These are phyloP conservation scores for Alternaria solani DNA, from an alignment of 2,329 filamentous ascomycete species.

Conservation along the genomic window DNA sequence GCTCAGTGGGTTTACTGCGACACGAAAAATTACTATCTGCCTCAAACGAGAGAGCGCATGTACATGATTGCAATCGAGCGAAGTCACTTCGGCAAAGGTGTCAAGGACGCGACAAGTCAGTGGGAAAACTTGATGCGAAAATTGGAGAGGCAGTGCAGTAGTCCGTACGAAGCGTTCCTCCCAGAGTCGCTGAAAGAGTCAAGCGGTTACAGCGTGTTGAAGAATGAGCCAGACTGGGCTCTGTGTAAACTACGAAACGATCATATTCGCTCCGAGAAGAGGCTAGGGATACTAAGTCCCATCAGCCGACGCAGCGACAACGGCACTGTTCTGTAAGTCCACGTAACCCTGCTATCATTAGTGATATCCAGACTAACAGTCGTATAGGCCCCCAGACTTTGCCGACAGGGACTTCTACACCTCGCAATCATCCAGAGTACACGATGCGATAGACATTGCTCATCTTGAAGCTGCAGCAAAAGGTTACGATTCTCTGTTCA, in stretches of 20 bases:
- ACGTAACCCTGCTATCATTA: not conserved
- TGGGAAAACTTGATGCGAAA: constrained; percentile 59
- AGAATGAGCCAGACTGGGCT: constrained; percentile 59
- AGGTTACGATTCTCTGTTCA: constrained; percentile 66
- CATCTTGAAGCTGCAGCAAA: constrained; percentile 59
- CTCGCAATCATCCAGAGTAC: constrained; percentile 65
- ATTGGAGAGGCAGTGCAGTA: constrained; percentile 67
- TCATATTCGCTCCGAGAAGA: constrained; percentile 59
- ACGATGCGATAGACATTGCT: constrained; percentile 72
- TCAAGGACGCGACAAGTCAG: constrained; percentile 19
- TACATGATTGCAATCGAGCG: constrained; percentile 58
- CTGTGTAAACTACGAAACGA: constrained; percentile 68
- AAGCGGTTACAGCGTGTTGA: constrained; percentile 45
- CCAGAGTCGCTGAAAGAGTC: constrained; percentile 63
- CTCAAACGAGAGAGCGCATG: constrained; percentile 65
- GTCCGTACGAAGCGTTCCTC: constrained; percentile 69
- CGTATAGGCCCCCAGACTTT: constrained; percentile 61
- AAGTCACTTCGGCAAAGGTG: constrained; percentile 23
- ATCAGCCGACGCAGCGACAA: constrained; percentile 68
- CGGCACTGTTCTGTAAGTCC: constrained; percentile 53
- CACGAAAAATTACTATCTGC: constrained; percentile 76
- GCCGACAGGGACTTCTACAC: constrained; percentile 61
- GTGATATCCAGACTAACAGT: constrained; percentile 1
- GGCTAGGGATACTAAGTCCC: constrained; percentile 64
- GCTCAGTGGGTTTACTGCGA: constrained; percentile 63